Base-by-base conservation (phyloP, 352 stramenopile genomes). In the Phytophthora aleatoria region DNA sequence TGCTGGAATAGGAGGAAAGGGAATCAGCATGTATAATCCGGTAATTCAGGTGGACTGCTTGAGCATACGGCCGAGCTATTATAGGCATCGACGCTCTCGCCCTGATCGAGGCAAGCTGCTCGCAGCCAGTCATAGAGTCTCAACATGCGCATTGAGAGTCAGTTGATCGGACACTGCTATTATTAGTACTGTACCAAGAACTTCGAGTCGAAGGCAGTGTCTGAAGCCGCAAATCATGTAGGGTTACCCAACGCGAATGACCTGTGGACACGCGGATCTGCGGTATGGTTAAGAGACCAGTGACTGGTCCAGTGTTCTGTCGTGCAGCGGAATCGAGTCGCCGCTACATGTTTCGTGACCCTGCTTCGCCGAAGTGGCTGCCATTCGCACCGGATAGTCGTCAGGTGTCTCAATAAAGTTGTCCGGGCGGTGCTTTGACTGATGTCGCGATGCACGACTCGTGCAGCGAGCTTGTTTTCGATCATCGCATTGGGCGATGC, bases 331-430 rank as follows among this genome's bases (percentile, higher is more conserved):
- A 58, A 57, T 57, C 36, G 35, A 24, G 20, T 24, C 11, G 35
- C 28, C 28, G 28, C 28, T 36, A n/a, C 35, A 16, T 41, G 35
- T 41, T 16, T 41, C n/a, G 35, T 41, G 5, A 41, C 35, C 35
- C 35, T 41, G 10, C 35, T 41, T 41, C 31, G 28, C 28, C 48
- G 16, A 54, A 45, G 36, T 63, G 56, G 56, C 56, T 63, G 42
- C 36, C 20, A 31, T 42, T 61, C 11, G 42, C n/a, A 38, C 60
- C 63, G 60, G 60, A 67, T 67, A 67, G 60, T 38, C 15, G 27
- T 27, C 28, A 11, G 31, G 43, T 67, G 51, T 61, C 51, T 61
- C 51, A 61, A 48, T 43, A 54, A 26, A 50, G 4, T 11, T 56
- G 28, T 41, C 16, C 20, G 39, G 15, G 26, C 26, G 44, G 44